Evolutionary conservation across 768 basidiomycete species (phyloP).

Genomic region (Bullera alba): DNA sequence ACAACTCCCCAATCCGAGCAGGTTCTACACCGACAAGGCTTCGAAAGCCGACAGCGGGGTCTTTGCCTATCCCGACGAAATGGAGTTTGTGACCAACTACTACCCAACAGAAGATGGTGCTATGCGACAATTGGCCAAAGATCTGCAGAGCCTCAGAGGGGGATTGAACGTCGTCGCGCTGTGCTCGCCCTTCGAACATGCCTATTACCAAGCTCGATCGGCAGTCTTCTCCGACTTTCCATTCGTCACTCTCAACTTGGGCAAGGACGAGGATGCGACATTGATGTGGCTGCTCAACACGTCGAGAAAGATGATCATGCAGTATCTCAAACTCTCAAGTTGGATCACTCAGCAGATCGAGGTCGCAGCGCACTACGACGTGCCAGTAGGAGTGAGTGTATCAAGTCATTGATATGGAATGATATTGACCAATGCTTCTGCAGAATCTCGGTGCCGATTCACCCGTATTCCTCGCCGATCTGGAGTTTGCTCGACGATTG

Average conservation of each 20-base stretch:
- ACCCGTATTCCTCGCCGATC: conserved; percentile 76
- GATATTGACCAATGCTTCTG: not conserved
- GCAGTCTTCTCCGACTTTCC: conserved; percentile 75
- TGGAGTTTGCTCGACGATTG: conserved; percentile 82
- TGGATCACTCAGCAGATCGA: conserved; percentile 76
- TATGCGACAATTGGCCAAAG: conserved; percentile 76
- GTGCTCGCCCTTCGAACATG: conserved; percentile 75
- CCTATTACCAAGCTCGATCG: conserved; percentile 69
- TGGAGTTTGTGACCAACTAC: conserved; percentile 56
- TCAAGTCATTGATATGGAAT: not conserved
- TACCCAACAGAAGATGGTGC: conserved; percentile 72
- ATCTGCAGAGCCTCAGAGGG: conserved; percentile 67
- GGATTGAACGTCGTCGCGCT: conserved; percentile 60
- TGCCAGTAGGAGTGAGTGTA: conserved; percentile 62
- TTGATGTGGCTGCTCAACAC: conserved; percentile 86
- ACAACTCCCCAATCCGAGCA: conserved; percentile 66
- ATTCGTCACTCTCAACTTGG: conserved; percentile 66
- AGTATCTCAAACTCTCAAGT: conserved; percentile 67
- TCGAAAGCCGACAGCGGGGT: conserved; percentile 51
- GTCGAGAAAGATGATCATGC: conserved; percentile 70
- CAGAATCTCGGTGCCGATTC: conserved; percentile 81
- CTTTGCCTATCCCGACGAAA: conserved; percentile 57
- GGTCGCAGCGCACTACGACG: conserved; percentile 81
- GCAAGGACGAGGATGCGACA: conserved; percentile 55
- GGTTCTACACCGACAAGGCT: conserved; percentile 61